Percentiles rank a stretch among this genome's conserved stretches.
Conservation (phyloP, 768 basidiomycete genomes). For the Trametes elegans region DNA sequence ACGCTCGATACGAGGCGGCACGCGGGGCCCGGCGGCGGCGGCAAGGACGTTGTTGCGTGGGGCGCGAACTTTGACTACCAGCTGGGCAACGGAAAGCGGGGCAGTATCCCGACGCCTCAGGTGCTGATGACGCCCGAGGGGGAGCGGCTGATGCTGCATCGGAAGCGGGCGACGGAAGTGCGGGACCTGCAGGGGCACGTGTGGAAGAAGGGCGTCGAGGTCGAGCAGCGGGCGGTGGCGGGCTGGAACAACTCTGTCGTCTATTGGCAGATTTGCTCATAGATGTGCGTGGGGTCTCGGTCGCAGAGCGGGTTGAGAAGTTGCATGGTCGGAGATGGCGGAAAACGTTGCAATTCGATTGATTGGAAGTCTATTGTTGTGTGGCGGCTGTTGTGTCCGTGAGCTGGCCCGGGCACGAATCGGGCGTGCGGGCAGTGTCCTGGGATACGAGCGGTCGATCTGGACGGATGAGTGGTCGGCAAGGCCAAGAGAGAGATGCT, state of each 20-base stretch:
- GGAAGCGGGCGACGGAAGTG: constrained; percentile 48
- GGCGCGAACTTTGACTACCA: constrained; percentile 73
- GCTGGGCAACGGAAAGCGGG: constrained; percentile 70
- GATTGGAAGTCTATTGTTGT: neutral
- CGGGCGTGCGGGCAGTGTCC: neutral
- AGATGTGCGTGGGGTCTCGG: neutral
- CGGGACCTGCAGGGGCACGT: constrained; percentile 57
- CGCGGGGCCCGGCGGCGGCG: constrained; percentile 47
- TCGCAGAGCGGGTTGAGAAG: neutral
- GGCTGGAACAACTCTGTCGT: constrained; percentile 65
- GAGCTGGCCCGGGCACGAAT: neutral
- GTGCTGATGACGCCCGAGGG: constrained; percentile 50
- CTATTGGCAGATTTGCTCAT: constrained; percentile 61
- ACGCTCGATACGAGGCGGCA: constrained; percentile 61
- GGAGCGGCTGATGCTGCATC: constrained; percentile 57
- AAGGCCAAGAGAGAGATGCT: too few species aligned
- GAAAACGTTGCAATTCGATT: neutral
- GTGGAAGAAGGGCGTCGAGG: constrained; percentile 57
- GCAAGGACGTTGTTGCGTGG: constrained; percentile 70
- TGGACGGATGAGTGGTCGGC: too few species aligned
- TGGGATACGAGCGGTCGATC: neutral
- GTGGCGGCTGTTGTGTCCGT: neutral
- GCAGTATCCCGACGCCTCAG: constrained; percentile 54
- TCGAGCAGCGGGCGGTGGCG: constrained; percentile 62
- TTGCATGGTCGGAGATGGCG: constrained; percentile 5